phyloP scores from a whole-genome alignment of 495 filamentous ascomycete species.

The Aspergillus bridgeri region DNA sequence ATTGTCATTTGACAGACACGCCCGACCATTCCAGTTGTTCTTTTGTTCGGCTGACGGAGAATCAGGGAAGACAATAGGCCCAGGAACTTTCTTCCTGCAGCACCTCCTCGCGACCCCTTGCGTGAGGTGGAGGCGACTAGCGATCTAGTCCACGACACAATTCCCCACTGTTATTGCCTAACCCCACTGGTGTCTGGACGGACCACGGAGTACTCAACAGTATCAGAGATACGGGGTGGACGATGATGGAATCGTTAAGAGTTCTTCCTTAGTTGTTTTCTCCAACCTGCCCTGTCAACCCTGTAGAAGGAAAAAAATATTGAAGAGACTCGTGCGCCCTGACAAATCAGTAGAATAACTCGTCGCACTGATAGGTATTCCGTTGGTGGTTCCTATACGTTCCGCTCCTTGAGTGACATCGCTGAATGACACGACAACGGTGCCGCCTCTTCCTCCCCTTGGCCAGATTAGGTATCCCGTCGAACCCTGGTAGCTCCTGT shows the following conservation, averaged over 20 bases:
- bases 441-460: background rate
- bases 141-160: conserved; percentile 17
- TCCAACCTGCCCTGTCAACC: background rate
- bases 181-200: conserved; percentile 9
- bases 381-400: background rate
- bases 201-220: conserved; percentile 15
- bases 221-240: conserved; percentile 14
- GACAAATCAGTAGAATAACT: background rate
- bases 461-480: background rate
- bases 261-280: background rate
- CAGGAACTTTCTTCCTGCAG: conserved; percentile 23
- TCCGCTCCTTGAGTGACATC: background rate
- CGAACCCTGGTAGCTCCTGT: background rate
- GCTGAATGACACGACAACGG: background rate
- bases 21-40: conserved; percentile 18
- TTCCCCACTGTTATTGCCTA: conserved; percentile 12
- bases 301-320: background rate
- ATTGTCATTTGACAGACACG: conserved; percentile 20
- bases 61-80: conserved; percentile 18
- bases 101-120: conserved; percentile 24
- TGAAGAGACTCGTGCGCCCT: background rate
- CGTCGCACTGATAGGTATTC: background rate
- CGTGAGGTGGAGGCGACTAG: conserved; percentile 20
- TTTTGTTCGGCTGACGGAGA: conserved; percentile 17
- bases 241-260: background rate